A percentile compares a stretch with the other conserved stretches of the same genome.
Evolutionary conservation across 441 rosid species (phyloP).

Genomic region (Gossypium aridum): DNA sequence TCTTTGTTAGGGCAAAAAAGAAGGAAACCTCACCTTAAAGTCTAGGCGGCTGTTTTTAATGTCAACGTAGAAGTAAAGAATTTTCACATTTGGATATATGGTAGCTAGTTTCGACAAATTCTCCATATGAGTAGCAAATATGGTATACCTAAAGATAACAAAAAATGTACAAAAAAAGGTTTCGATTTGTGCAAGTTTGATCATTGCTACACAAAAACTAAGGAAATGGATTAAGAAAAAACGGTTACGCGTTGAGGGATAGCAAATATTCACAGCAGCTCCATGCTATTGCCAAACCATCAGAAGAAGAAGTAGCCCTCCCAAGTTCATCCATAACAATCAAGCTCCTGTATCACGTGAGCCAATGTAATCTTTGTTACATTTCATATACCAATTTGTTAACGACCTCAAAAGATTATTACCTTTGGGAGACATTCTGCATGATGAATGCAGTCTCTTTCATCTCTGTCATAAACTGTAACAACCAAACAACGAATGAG

Average conservation of each 20-base stretch:
- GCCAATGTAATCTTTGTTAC: slow-evolving; percentile 1
- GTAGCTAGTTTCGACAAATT: slow-evolving; percentile 80
- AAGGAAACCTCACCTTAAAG: slow-evolving; percentile 45
- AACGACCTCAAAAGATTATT: slow-evolving; percentile 8
- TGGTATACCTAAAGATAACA: slow-evolving; percentile 54
- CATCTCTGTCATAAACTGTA: slow-evolving; percentile 99
- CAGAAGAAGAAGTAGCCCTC: slow-evolving; percentile 96
- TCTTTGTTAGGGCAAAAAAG: not conserved
- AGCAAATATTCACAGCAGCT: slow-evolving; percentile 91
- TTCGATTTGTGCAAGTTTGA: not conserved
- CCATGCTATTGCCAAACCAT: slow-evolving; percentile 94
- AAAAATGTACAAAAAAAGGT: not conserved
- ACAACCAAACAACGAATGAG: slow-evolving; percentile 9
- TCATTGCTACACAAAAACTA: not conserved
- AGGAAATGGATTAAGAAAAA: not conserved
- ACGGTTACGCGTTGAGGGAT: slow-evolving; percentile 70
- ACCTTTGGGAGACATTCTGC: slow-evolving; percentile 92
- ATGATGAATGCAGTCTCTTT: slow-evolving; percentile 92
- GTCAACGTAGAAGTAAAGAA: slow-evolving; percentile 79
- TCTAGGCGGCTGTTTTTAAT: slow-evolving; percentile 68
- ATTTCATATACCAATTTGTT: slow-evolving; percentile 4
- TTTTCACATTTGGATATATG: slow-evolving; percentile 81
- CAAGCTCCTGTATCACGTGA: slow-evolving; percentile 56
- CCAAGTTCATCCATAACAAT: slow-evolving; percentile 96
- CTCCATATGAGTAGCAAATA: slow-evolving; percentile 95